A percentile compares a stretch with the other conserved stretches of the same genome.
Evolutionary conservation across 495 filamentous ascomycete species (phyloP).

Genomic region (Poronia punctata): DNA sequence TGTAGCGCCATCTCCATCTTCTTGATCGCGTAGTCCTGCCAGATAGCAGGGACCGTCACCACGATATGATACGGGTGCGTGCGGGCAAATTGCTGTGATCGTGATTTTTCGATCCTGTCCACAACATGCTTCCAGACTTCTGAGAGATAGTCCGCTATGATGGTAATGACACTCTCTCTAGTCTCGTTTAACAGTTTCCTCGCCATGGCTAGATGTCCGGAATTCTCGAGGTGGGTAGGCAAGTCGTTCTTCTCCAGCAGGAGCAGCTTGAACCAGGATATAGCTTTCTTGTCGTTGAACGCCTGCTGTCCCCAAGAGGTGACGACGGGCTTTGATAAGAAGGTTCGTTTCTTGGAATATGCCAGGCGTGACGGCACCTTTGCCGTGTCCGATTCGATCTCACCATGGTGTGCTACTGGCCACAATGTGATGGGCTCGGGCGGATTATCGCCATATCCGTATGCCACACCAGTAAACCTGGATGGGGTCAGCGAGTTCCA

Average conservation of each 20-base stretch:
- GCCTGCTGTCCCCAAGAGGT: constrained; percentile 2
- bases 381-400: background rate
- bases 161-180: background rate
- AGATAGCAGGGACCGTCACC: constrained; percentile 25
- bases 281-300: background rate
- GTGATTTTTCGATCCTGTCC: background rate
- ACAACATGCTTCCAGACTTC: constrained; percentile 4
- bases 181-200: background rate
- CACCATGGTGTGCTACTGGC: background rate
- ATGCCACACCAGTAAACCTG: constrained; percentile 6
- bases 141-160: constrained; percentile 3
- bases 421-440: constrained; percentile 1
- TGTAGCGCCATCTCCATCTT: constrained; percentile 15
- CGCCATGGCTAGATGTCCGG: background rate
- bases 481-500: too few relatives aligned
- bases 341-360: background rate
- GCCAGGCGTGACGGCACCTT: constrained; percentile 2
- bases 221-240: background rate
- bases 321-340: too few relatives aligned
- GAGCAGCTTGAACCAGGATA: constrained; percentile 2
- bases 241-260: background rate
- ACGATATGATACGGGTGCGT: constrained; percentile 17
- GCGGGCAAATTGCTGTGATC: background rate
- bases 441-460: background rate
- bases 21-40: constrained; percentile 14